Conservation (phyloP, 345 rosid genomes). For the Eucalyptus pumila region DNA sequence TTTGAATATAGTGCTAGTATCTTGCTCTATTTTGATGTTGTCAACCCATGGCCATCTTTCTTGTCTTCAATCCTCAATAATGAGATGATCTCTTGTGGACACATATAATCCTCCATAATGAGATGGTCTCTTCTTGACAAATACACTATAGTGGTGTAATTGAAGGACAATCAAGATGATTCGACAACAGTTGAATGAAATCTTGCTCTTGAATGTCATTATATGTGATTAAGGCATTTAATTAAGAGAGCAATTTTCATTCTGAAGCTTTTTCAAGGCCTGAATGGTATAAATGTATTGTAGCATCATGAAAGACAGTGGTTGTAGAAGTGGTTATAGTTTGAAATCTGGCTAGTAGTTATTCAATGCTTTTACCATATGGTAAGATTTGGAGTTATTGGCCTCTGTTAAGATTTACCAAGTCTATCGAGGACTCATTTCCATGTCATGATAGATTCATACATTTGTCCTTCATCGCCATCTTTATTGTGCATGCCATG, state of each 20-base stretch:
- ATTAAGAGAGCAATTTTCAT: background rate
- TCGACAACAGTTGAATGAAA: background rate
- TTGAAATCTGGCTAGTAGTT: background rate
- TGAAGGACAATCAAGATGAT: background rate
- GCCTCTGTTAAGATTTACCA: background rate
- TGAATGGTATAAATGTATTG: background rate
- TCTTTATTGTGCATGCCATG: background rate
- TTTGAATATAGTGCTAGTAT: background rate
- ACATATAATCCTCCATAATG: background rate
- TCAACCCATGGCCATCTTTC: background rate
- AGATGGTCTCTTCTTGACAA: background rate
- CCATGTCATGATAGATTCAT: background rate
- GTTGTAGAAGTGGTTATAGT: background rate
- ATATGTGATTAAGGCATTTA: background rate
- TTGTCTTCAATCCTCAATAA: background rate
- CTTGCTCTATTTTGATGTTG: background rate
- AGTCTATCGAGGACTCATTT: background rate
- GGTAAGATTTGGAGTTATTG: background rate
- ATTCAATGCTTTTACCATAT: background rate
- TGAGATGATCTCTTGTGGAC: background rate
- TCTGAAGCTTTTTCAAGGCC: background rate
- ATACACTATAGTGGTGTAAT: background rate
- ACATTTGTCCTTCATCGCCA: background rate
- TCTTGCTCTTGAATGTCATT: background rate
- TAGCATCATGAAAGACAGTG: background rate